phyloP scores from a whole-genome alignment of 139 green algal species.

The Bryopsis sp. region DNA sequence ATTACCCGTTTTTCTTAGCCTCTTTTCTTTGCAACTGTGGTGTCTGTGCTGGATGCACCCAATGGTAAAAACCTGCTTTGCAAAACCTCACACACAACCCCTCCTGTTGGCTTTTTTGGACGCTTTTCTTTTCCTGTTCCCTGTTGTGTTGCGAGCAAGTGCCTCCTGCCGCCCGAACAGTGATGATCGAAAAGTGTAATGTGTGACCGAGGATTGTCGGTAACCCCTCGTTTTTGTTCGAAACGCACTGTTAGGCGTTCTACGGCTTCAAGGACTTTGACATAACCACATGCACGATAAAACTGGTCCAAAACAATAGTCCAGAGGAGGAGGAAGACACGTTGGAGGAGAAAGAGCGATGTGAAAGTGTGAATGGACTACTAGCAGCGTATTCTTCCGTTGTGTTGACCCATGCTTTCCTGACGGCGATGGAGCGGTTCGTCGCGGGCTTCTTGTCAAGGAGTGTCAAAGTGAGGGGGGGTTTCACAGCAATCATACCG shows the following conservation, averaged over 20 bases:
- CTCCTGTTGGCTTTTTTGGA: too few relatives aligned
- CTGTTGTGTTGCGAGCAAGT: too few relatives aligned
- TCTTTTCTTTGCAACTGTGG: too few relatives aligned
- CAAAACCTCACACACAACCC: too few relatives aligned
- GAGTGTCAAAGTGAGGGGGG: conserved; percentile 6
- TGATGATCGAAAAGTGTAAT: not conserved
- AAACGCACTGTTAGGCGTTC: not conserved
- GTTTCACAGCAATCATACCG: too few relatives aligned
- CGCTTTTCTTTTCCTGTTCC: not conserved
- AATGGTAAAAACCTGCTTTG: too few relatives aligned
- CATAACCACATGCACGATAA: not conserved
- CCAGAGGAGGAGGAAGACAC: not conserved
- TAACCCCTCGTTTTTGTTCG: too few relatives aligned
- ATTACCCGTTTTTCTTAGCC: too few relatives aligned
- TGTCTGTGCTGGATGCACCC: too few relatives aligned
- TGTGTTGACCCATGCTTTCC: conserved; percentile 13
- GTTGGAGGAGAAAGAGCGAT: not conserved
- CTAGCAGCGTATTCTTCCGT: conserved; percentile 12
- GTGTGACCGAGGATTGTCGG: too few relatives aligned
- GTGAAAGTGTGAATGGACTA: conserved; percentile 3
- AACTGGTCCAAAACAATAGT: not conserved
- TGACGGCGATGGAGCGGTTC: not conserved
- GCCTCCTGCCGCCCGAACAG: conserved; percentile 3
- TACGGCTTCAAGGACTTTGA: conserved; percentile 9
- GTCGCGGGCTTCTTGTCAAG: conserved; percentile 4